Evolutionary conservation across 768 basidiomycete species (phyloP), one percentile per base, ranked within the genome.

Genomic region (Macrolepiota fuliginosa): DNA sequence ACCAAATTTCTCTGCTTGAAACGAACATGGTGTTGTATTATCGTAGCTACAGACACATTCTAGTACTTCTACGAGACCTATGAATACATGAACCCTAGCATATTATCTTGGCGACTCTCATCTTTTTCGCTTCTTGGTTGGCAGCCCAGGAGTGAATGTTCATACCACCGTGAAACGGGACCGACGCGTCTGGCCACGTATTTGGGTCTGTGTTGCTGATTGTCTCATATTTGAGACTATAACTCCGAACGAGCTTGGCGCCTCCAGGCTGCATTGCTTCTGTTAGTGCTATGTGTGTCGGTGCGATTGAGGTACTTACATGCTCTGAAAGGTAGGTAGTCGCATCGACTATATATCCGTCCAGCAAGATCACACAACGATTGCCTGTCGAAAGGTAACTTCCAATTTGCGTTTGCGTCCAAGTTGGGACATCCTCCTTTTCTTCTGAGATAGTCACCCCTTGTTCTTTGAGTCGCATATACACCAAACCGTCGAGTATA

Each of bases 81-180:
- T 19, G 25, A 12, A 29, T n/a, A 7, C n/a, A 22, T 5, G 9
- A 37, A 3, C 35, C 51, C 25, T 49, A 51, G n/a, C 29, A 37
- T n/a, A 46, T 36, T 6, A 83, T 55, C 58, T 70, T 79, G 19
- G 85, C 86, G 11, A 87, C 66, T 55, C 80, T 72, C 40, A 86
- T 67, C 51, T 81, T 75, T n/a, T 66, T 64, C 79, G 87, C 77
- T 47, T 78, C 73, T 65, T 73, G 74, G 63, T 72, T 77, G 13
- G 86, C 86, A 3, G 81, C 80, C n/a, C 81, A 76, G 13, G 87
- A 86, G 66, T 91, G 90, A 58, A 84, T 85, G 68, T 91, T 93
- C 66, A 90, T 73, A 13, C 89, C 89, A 15, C 89, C 89, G 58
- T 81, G 77, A 74, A 89, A 91, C 0, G 89, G 87, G 79, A 82